phyloP scores from a whole-genome alignment of 164 flowering plant genomes.

The Tetrastigma voinierianum region DNA sequence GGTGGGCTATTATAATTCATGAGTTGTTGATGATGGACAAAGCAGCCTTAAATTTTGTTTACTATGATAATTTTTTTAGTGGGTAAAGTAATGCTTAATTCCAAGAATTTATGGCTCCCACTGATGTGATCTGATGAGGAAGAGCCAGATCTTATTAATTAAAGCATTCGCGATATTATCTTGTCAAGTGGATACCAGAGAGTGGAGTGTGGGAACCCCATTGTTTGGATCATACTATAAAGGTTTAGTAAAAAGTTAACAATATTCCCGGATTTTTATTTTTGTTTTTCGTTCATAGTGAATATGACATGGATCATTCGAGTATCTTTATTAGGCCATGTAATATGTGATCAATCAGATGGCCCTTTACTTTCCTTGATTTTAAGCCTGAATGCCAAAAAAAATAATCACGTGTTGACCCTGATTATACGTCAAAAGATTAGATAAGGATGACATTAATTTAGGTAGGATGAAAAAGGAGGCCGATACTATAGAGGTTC shows the following conservation, averaged over 20 bases:
- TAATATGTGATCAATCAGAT: background rate
- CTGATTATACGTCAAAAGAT: too few relatives aligned
- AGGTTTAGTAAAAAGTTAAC: background rate
- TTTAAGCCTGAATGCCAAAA: too few relatives aligned
- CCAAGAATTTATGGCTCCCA: slow-evolving; percentile 5
- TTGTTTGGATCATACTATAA: slow-evolving; percentile 2
- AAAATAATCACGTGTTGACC: too few relatives aligned
- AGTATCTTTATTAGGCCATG: background rate
- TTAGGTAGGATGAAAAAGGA: background rate
- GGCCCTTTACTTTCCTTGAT: background rate
- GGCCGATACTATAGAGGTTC: too few relatives aligned
- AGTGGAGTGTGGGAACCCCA: slow-evolving; percentile 17
- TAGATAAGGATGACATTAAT: too few relatives aligned
- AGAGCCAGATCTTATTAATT: slow-evolving; percentile 4
- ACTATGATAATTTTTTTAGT: background rate
- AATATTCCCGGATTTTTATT: too few relatives aligned
- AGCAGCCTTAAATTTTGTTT: background rate
- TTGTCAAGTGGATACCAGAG: slow-evolving; percentile 9
- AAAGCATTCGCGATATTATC: background rate
- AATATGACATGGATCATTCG: too few relatives aligned
- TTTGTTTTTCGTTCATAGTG: too few relatives aligned
- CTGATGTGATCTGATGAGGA: slow-evolving; percentile 2
- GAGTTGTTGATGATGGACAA: slow-evolving; percentile 1
- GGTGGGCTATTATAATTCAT: background rate
- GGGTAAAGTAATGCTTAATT: slow-evolving; percentile 2